Base-by-base conservation (phyloP, 768 basidiomycete species). In the Gloeopeniophorella convolvens region DNA sequence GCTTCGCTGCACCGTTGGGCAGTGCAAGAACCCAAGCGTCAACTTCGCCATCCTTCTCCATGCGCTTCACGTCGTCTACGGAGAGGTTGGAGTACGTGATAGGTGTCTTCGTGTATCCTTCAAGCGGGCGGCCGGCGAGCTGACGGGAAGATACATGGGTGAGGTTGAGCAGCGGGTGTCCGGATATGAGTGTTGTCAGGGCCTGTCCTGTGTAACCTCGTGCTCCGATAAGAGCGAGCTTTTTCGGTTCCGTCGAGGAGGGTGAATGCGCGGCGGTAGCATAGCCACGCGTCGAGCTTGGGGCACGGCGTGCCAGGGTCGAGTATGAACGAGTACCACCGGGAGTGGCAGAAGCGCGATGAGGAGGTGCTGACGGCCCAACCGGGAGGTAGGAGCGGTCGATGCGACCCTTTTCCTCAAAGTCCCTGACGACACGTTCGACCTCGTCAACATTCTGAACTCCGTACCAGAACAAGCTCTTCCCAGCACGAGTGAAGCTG, bases 1-100 rank as follows among this genome's bases (percentile, higher is more conserved):
- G 94, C 68, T 94, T 93, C 71, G 89, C 87, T 20, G 91, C 79
- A 16, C 96, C 96, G 59, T 98, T 99, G n/a, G 96, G 96, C 41
- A 99, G 77, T 2, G 96, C 96, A 89, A 97, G 94, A 45, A 98
- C 81, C 95, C 96, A 99, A 8, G 92, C 95, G 63, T 99, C 95
- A 15, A 99, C 91, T 62, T 86, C 87, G 8, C 87, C 84, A 42
- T 80, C 72, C 68, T 83, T 82, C 68, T 97, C 96, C 84, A 99
- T 87, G 63, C 70, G 72, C 65, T 89, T 83, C 9, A 97, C 87
- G 58, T 96, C 89, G 50, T 74, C 70, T 9, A 75, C 65, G 0
- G 83, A 84, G 13, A 99, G 75, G 68, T 95, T 90, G 51, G 81
- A 79, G 70, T 96, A 97, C 13, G 65, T 76, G 40, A 98, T 66